A percentile compares a stretch with the other conserved stretches of the same genome.
Conservation (phyloP, 2,329 filamentous ascomycete genomes). For the Pseudocercospora vitis region DNA sequence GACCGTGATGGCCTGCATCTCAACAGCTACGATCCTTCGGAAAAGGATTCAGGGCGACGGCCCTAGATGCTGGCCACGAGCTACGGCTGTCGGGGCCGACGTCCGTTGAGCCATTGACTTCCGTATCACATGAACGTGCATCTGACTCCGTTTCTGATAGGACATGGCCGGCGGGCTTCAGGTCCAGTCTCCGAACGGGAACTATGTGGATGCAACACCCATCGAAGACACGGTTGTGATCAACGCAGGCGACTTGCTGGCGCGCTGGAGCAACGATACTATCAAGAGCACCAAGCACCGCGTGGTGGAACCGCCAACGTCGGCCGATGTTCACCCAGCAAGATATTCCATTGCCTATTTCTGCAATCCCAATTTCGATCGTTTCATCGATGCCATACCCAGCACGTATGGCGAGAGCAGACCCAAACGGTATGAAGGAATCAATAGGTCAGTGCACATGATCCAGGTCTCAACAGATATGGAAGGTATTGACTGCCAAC, state of each 20-base stretch:
- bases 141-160: constrained; percentile 38
- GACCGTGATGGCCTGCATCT: neutral
- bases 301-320: constrained; percentile 75
- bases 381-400: constrained; percentile 75
- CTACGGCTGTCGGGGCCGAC: constrained; percentile 3
- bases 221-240: constrained; percentile 80
- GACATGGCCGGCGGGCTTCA: constrained; percentile 59
- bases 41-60: neutral
- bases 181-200: constrained; percentile 67
- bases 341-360: constrained; percentile 82
- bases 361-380: constrained; percentile 80
- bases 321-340: constrained; percentile 64
- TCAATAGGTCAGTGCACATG: constrained; percentile 52
- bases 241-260: constrained; percentile 84
- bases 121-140: constrained; percentile 2
- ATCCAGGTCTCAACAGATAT: neutral
- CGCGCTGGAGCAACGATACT: constrained; percentile 77
- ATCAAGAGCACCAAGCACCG: constrained; percentile 90
- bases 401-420: constrained; percentile 66
- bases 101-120: constrained; percentile 1
- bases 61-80: neutral
- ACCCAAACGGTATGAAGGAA: constrained; percentile 75
- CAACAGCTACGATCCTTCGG: neutral
- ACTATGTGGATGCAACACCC: constrained; percentile 78
- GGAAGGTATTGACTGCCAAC: constrained; percentile 5